phyloP scores from a whole-genome alignment of 768 basidiomycete species.

The Daedalea quercina region DNA sequence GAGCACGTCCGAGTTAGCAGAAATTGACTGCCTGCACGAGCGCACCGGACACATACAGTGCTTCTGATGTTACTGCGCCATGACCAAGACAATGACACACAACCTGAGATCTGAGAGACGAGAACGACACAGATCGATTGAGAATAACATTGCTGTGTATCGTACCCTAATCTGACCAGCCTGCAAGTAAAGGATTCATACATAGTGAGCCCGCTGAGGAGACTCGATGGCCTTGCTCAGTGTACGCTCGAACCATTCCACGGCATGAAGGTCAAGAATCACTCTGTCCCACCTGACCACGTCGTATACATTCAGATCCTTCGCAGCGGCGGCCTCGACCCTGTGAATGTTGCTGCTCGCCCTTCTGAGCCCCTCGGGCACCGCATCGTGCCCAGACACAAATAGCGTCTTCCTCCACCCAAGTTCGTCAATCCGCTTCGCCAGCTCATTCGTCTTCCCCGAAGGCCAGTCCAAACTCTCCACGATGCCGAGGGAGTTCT shows the following conservation, averaged over 20 bases:
- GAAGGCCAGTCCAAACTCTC: slow-evolving; percentile 64
- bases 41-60: no score
- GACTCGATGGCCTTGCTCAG: slow-evolving; percentile 35
- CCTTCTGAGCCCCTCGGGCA: slow-evolving; percentile 50
- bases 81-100: no score
- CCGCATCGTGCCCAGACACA: slow-evolving; percentile 53
- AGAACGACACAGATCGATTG: no score
- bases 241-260: slow-evolving; percentile 68
- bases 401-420: slow-evolving; percentile 74
- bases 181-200: not conserved
- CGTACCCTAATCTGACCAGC: not conserved
- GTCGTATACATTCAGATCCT: slow-evolving; percentile 75
- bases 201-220: slow-evolving; percentile 4
- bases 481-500: slow-evolving; percentile 71
- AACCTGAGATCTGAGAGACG: not conserved
- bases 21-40: no score
- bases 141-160: no score
- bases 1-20: no score
- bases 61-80: no score
- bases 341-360: slow-evolving; percentile 68
- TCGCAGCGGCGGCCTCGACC: slow-evolving; percentile 54
- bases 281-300: slow-evolving; percentile 77
- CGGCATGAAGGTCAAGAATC: slow-evolving; percentile 74
- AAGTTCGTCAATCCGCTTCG: slow-evolving; percentile 52
- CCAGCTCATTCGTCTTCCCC: slow-evolving; percentile 64